phyloP scores from a whole-genome alignment of 2,329 filamentous ascomycete species.

The Colletotrichum agaves region DNA sequence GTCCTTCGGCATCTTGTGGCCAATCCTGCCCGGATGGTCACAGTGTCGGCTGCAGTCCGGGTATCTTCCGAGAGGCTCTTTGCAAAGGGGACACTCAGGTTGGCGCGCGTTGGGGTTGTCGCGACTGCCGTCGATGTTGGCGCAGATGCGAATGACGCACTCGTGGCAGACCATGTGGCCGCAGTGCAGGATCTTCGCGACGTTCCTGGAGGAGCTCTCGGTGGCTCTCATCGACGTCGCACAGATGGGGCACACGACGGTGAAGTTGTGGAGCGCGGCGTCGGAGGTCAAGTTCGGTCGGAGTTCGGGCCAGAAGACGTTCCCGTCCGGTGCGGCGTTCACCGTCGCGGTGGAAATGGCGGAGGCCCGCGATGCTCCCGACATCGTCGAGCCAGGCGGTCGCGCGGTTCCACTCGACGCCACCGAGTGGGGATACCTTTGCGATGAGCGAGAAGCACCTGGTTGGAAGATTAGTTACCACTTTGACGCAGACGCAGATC shows the following conservation, averaged over 20 bases:
- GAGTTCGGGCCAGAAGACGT: constrained; percentile 30
- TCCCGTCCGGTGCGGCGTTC: not conserved
- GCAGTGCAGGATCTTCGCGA: constrained; percentile 27
- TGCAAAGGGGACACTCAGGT: constrained; percentile 30
- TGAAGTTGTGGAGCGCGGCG: not conserved
- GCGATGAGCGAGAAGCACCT: not conserved
- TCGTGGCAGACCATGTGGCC: constrained; percentile 33
- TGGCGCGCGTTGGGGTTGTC: not conserved
- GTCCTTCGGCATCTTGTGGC: constrained; percentile 8
- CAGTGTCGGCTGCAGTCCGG: constrained; percentile 17
- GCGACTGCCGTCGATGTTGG: not conserved
- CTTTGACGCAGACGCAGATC: not conserved
- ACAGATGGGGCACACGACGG: constrained; percentile 31
- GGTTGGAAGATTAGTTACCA: not conserved
- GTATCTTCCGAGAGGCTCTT: constrained; percentile 22
- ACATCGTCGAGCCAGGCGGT: not conserved
- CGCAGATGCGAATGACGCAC: constrained; percentile 20
- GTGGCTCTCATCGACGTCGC: constrained; percentile 16
- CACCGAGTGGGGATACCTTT: not conserved
- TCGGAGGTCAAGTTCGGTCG: constrained; percentile 2
- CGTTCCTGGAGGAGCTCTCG: constrained; percentile 22
- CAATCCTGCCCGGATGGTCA: not conserved
- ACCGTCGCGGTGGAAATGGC: not conserved
- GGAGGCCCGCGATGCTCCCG: not conserved
- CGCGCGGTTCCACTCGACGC: not conserved